These are phyloP conservation scores for Zopfia rhizophila DNA, from an alignment of 2,329 filamentous ascomycete species.

Conservation along the genomic window DNA sequence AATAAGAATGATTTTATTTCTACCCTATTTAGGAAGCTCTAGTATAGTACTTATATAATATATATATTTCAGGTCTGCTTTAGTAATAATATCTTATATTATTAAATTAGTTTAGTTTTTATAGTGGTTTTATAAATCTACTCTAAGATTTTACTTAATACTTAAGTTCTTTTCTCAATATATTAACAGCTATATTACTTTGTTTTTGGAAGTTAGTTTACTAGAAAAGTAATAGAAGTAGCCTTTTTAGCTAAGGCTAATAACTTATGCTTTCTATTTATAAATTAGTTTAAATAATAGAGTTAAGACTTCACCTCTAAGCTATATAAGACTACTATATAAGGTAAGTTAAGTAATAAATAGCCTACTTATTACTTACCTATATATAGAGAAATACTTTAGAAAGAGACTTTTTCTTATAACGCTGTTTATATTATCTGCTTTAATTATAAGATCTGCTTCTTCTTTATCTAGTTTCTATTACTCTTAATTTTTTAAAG, in stretches of 20 bases:
- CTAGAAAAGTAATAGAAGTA: slow-evolving; percentile 62
- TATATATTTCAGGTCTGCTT: slow-evolving; percentile 54
- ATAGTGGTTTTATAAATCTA: slow-evolving; percentile 55
- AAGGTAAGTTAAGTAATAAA: too few relatives aligned
- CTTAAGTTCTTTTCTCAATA: slow-evolving; percentile 27
- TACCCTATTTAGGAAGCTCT: slow-evolving; percentile 59
- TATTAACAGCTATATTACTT: slow-evolving; percentile 60
- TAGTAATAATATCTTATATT: slow-evolving; percentile 44
- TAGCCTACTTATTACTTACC: too few relatives aligned
- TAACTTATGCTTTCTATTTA: slow-evolving; percentile 50
- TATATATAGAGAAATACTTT: too few relatives aligned
- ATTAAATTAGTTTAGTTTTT: slow-evolving; percentile 57
- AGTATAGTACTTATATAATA: slow-evolving; percentile 63
- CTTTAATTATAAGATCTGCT: slow-evolving; percentile 42
- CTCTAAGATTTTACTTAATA: slow-evolving; percentile 30
- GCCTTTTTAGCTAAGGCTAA: slow-evolving; percentile 60
- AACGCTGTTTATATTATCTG: slow-evolving; percentile 40
- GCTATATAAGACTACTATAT: slow-evolving; percentile 42
- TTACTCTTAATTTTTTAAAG: not conserved
- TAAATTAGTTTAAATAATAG: slow-evolving; percentile 41
- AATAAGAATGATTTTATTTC: slow-evolving; percentile 61
- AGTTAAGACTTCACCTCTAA: slow-evolving; percentile 58
- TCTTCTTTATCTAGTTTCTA: slow-evolving; percentile 20
- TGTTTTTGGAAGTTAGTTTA: slow-evolving; percentile 33
- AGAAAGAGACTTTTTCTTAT: slow-evolving; percentile 23